A percentile compares a stretch with the other conserved stretches of the same genome.
phyloP scores from a whole-genome alignment of 805 yeast genomes.

The Kodamaea fukazawae region DNA sequence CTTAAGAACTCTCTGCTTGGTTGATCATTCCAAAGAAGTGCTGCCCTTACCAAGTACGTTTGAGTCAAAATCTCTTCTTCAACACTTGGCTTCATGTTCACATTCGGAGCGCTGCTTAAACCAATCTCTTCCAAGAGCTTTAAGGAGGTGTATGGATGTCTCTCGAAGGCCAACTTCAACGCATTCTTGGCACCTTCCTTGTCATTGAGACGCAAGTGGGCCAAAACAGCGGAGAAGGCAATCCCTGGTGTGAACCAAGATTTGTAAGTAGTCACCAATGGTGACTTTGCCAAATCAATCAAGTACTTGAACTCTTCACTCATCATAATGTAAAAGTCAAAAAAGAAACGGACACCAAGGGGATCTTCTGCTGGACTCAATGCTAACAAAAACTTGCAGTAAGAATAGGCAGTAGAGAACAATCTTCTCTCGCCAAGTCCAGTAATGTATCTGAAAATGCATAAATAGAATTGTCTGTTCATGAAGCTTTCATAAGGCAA shows the following conservation, averaged over 20 bases:
- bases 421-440: constrained; percentile 76
- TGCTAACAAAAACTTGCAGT: constrained; percentile 66
- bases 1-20: constrained; percentile 47
- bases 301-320: constrained; percentile 64
- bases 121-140: constrained; percentile 50
- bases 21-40: constrained; percentile 51
- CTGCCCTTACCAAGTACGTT: constrained; percentile 58
- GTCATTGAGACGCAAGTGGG: constrained; percentile 48
- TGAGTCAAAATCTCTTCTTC: constrained; percentile 25
- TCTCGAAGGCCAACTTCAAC: constrained; percentile 48
- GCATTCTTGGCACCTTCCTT: constrained; percentile 45
- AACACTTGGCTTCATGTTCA: constrained; percentile 1
- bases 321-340: constrained; percentile 73
- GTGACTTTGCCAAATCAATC: constrained; percentile 53
- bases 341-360: constrained; percentile 75
- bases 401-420: constrained; percentile 70
- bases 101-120: constrained; percentile 13
- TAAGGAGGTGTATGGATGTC: constrained; percentile 58
- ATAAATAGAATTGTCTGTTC: constrained; percentile 74
- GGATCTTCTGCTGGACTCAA: constrained; percentile 81
- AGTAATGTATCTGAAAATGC: constrained; percentile 68
- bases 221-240: constrained; percentile 62
- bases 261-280: constrained; percentile 53
- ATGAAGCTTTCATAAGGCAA: constrained; percentile 73
- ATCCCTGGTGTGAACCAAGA: constrained; percentile 75